Conservation (phyloP, 495 filamentous ascomycete species). For the Tetracladium marchalianum region DNA sequence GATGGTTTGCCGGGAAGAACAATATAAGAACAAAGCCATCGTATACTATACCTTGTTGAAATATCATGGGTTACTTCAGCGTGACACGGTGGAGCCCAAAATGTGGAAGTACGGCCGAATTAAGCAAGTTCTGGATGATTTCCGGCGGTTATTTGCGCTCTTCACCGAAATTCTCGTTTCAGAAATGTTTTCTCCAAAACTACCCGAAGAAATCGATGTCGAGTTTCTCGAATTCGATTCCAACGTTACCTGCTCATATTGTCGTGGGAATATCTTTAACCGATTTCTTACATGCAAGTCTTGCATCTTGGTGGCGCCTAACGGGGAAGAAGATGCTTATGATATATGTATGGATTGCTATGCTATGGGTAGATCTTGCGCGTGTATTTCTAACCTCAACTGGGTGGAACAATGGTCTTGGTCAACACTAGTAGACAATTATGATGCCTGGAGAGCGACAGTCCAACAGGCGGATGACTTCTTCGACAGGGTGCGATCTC, state of each 20-base stretch:
- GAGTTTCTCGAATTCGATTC: constrained; percentile 73
- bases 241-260: constrained; percentile 91
- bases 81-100: constrained; percentile 25
- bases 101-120: constrained; percentile 43
- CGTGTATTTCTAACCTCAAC: constrained; percentile 69
- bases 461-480: constrained; percentile 57
- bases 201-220: constrained; percentile 48
- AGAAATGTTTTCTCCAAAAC: constrained; percentile 66
- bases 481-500: constrained; percentile 42
- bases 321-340: constrained; percentile 66
- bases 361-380: constrained; percentile 83
- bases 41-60: constrained; percentile 73
- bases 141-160: constrained; percentile 63
- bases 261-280: constrained; percentile 94
- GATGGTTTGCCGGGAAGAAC: constrained; percentile 93
- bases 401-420: constrained; percentile 93
- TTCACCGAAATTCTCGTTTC: constrained; percentile 71
- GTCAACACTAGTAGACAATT: constrained; percentile 62
- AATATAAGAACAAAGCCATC: constrained; percentile 97
- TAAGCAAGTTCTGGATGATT: constrained; percentile 63
- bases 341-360: constrained; percentile 98
- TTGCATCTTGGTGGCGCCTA: constrained; percentile 47
- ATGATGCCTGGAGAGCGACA: constrained; percentile 72
- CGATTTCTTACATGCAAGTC: constrained; percentile 83
- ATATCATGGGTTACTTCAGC: constrained; percentile 57